These are phyloP conservation scores for Bryoglossum gracile DNA, from an alignment of 495 filamentous ascomycete species.

Conservation along the genomic window DNA sequence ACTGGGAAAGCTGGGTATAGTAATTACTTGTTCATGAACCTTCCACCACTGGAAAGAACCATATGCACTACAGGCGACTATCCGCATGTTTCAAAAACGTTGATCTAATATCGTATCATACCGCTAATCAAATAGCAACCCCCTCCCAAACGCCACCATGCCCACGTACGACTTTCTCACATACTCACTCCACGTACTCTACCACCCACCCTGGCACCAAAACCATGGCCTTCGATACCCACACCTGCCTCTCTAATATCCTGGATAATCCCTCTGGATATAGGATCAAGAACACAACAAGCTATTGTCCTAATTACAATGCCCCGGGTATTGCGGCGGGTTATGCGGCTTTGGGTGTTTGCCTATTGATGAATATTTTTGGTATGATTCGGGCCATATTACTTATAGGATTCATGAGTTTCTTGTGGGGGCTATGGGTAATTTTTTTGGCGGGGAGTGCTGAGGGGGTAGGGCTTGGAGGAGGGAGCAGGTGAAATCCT, in stretches of 20 bases:
- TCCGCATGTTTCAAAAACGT: no score
- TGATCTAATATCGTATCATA: slow-evolving; percentile 13
- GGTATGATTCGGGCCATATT: slow-evolving; percentile 45
- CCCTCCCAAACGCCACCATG: slow-evolving; percentile 38
- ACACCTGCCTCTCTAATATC: slow-evolving; percentile 34
- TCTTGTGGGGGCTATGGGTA: slow-evolving; percentile 21
- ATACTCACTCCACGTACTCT: background rate
- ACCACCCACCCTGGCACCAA: slow-evolving; percentile 21
- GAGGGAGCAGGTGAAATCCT: no score
- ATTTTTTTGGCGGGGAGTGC: background rate
- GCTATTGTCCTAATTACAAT: slow-evolving; percentile 42
- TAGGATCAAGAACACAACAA: slow-evolving; percentile 42
- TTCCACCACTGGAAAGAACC: slow-evolving; percentile 41
- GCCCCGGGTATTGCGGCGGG: slow-evolving; percentile 41
- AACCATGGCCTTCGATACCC: slow-evolving; percentile 40
- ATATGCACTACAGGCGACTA: no score
- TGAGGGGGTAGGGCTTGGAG: no score
- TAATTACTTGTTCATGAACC: slow-evolving; percentile 42
- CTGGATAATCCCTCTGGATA: slow-evolving; percentile 37
- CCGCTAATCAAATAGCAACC: slow-evolving; percentile 30
- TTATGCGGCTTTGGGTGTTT: slow-evolving; percentile 38
- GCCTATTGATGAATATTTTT: slow-evolving; percentile 43
- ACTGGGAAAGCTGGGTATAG: slow-evolving; percentile 36
- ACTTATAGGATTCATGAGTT: slow-evolving; percentile 38
- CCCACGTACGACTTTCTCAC: no score